Base-by-base conservation (phyloP, 768 basidiomycete species). In the Lepiota brunneoincarnata region DNA sequence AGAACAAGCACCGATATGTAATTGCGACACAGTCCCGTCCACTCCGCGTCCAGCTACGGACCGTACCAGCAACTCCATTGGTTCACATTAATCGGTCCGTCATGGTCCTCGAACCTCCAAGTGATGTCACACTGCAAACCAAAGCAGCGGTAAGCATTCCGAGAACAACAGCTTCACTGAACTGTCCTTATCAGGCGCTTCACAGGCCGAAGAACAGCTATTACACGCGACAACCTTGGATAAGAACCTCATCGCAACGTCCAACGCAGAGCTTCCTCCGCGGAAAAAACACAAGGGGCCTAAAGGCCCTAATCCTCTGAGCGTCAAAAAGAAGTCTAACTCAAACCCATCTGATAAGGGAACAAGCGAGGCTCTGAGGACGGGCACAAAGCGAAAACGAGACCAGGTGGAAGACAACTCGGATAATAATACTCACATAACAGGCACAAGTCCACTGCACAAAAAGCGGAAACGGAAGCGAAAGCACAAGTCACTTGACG, bases 1-100 rank as follows among this genome's bases (percentile, higher is more conserved):
- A 82, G 23, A 99, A 99, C 65, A 91, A 91, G 67, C 93, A 97
- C 69, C 86, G 94, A 39, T 98, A 98, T 70, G 84, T 93, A 26
- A 73, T 98, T 49, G 92, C 92, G 21, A 84, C 91, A 0, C 93
- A 96, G 66, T 91, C 87, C 0, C 79, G 83, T 34, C 69, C 81
- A 4, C 82, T 98, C 2, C 84, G 95, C 3, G 69, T 71, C 23
- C 74, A 76, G 53, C 75, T 98, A 42, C 84, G 94, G 14, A 68
- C 65, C 3, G 78, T 97, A 36, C 89, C 94, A 9, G 95, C 84
- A 1, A 85, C 93, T 0, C 97, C 97, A 0, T 80, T 98, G 57
- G 75, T 98, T 36, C 95, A 97, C 67, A 79, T 97, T 56, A 95
- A 93, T 63, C 89, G 91, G 28, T 84, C 91, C 1, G 96, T 98